A percentile compares a stretch with the other conserved stretches of the same genome.
These are phyloP conservation scores for Vishniacozyma victoriae DNA, from an alignment of 768 basidiomycete species.

Conservation along the genomic window DNA sequence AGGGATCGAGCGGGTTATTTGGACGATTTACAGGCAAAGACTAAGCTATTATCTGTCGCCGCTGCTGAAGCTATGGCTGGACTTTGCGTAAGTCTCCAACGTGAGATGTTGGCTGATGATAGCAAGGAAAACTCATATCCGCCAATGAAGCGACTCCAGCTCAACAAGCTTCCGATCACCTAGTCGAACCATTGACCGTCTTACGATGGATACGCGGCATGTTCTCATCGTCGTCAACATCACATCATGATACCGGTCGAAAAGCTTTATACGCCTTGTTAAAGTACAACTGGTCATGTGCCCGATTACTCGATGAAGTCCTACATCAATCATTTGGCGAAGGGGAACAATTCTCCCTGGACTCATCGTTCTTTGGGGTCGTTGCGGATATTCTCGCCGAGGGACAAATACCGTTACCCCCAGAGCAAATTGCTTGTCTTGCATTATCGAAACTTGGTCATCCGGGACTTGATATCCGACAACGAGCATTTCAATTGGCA, in stretches of 20 bases:
- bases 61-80: slow-evolving; percentile 83
- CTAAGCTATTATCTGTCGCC: slow-evolving; percentile 66
- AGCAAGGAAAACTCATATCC: slow-evolving; percentile 74
- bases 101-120: slow-evolving; percentile 1
- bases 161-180: slow-evolving; percentile 20
- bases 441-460: slow-evolving; percentile 81
- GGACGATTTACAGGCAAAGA: slow-evolving; percentile 54
- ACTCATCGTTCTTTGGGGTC: slow-evolving; percentile 64
- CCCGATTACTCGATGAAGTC: slow-evolving; percentile 59
- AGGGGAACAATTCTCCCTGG: slow-evolving; percentile 43
- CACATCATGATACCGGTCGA: slow-evolving; percentile 30
- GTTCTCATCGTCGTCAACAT: slow-evolving; percentile 27
- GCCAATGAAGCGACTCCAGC: slow-evolving; percentile 25
- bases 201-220: slow-evolving; percentile 45
- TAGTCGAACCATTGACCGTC: slow-evolving; percentile 40
- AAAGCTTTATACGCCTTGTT: slow-evolving; percentile 61
- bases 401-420: slow-evolving; percentile 57
- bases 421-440: slow-evolving; percentile 68
- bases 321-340: slow-evolving; percentile 63
- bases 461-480: slow-evolving; percentile 58
- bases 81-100: slow-evolving; percentile 63
- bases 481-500: slow-evolving; percentile 65
- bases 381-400: slow-evolving; percentile 65
- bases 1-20: slow-evolving; percentile 53
- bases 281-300: slow-evolving; percentile 55